A percentile compares a stretch with the other conserved stretches of the same genome.
Conservation (phyloP, 768 basidiomycete species). For the Lentinus tigrinus region DNA sequence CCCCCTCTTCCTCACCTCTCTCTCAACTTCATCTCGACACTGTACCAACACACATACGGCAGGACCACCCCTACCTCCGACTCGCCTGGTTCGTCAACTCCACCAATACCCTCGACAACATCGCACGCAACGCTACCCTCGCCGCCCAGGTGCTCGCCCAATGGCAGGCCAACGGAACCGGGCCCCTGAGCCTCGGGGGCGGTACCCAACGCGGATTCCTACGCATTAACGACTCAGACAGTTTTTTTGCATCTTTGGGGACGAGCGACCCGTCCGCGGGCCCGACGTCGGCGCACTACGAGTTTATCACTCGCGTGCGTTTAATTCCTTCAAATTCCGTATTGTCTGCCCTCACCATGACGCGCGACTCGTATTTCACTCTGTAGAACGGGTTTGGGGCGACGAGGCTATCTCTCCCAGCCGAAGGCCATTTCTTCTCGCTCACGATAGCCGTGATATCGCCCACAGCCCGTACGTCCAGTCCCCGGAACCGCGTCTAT, state of each 20-base stretch:
- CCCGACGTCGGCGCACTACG: conserved; percentile 1
- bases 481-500: not conserved
- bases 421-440: conserved; percentile 18
- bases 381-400: not conserved
- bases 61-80: conserved; percentile 23
- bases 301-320: not conserved
- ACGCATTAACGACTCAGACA: not conserved
- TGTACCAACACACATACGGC: not conserved
- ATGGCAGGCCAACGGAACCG: conserved; percentile 14
- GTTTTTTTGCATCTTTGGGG: not conserved
- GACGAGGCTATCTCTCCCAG: conserved; percentile 3
- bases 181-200: not conserved
- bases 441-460: conserved; percentile 12
- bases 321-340: not conserved
- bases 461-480: conserved; percentile 20
- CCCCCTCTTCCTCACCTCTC: not conserved
- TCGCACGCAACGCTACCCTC: conserved; percentile 6
- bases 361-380: not conserved
- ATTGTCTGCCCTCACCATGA: too few species aligned
- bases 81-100: conserved; percentile 19
- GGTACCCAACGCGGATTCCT: not conserved
- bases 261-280: conserved; percentile 5
- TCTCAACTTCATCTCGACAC: too few species aligned
- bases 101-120: conserved; percentile 6
- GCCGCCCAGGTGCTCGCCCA: not conserved